phyloP scores from a whole-genome alignment of 768 basidiomycete genomes.

The Psilocybe cubensis region DNA sequence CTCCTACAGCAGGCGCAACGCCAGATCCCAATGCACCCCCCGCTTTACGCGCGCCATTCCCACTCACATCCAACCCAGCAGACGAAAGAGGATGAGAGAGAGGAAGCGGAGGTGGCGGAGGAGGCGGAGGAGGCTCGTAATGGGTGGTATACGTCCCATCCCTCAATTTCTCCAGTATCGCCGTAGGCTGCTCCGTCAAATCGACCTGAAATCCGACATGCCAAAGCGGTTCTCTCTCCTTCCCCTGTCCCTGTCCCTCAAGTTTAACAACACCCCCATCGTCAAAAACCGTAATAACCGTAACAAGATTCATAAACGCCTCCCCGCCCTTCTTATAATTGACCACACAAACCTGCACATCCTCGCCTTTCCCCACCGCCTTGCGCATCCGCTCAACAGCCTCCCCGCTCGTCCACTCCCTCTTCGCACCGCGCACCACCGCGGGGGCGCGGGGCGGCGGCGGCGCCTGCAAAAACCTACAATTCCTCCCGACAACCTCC shows the following conservation, averaged over 20 bases:
- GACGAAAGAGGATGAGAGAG: constrained; percentile 51
- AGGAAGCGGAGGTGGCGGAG: too few species aligned
- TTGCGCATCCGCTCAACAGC: constrained; percentile 69
- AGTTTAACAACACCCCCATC: too few species aligned
- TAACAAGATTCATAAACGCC: constrained; percentile 91
- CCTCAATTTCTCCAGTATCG: constrained; percentile 76
- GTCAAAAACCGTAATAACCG: constrained; percentile 90
- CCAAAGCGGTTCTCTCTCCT: constrained; percentile 76
- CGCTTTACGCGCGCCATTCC: too few species aligned
- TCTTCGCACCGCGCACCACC: constrained; percentile 38
- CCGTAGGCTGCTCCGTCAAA: constrained; percentile 82
- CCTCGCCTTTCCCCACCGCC: constrained; percentile 72
- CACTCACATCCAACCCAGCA: too few species aligned
- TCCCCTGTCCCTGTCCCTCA: constrained; percentile 60
- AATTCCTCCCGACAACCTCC: constrained; percentile 89
- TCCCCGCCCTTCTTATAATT: constrained; percentile 88
- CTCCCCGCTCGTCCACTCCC: constrained; percentile 64
- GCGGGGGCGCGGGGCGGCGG: too few species aligned
- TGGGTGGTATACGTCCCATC: constrained; percentile 81
- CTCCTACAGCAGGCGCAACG: too few species aligned
- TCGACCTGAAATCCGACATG: constrained; percentile 98
- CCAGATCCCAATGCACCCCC: too few species aligned
- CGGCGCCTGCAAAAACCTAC: constrained; percentile 91
- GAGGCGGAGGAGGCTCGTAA: constrained; percentile 34
- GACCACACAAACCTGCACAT: constrained; percentile 85